Conservation (phyloP, 441 rosid genomes). For the Erysimum cheiri region DNA sequence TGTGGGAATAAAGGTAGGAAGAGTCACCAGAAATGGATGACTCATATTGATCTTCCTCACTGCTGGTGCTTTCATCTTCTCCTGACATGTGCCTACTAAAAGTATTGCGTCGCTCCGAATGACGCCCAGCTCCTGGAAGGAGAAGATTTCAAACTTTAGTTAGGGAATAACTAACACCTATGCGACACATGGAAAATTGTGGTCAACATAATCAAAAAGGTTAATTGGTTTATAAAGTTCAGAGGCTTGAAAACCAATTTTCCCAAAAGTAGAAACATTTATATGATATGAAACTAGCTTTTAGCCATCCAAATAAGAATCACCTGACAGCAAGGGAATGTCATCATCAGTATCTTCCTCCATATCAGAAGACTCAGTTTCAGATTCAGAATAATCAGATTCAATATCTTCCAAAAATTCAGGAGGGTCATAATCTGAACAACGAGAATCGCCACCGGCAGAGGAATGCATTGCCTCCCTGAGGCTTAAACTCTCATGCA, state of each 20-base stretch:
- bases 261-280: slow-evolving; percentile 5
- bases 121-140: slow-evolving; percentile 53
- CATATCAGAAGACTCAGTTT: slow-evolving; percentile 84
- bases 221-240: slow-evolving; percentile 1
- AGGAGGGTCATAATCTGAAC: slow-evolving; percentile 58
- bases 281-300: slow-evolving; percentile 25
- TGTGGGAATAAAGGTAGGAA: slow-evolving; percentile 55
- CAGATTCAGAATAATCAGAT: slow-evolving; percentile 63
- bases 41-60: slow-evolving; percentile 70
- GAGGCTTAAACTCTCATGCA: slow-evolving; percentile 57
- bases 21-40: slow-evolving; percentile 71
- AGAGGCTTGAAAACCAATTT: slow-evolving; percentile 10
- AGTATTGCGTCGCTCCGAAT: slow-evolving; percentile 49
- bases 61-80: slow-evolving; percentile 73
- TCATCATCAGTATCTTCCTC: slow-evolving; percentile 77
- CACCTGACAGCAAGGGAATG: slow-evolving; percentile 70
- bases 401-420: slow-evolving; percentile 62
- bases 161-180: slow-evolving; percentile 23
- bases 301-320: slow-evolving; percentile 33
- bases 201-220: slow-evolving; percentile 10
- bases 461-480: slow-evolving; percentile 54
- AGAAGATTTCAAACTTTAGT: slow-evolving; percentile 34
- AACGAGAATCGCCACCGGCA: slow-evolving; percentile 52
- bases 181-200: neutral
- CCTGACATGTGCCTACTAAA: slow-evolving; percentile 50